A percentile compares a stretch with the other conserved stretches of the same genome.
Conservation (phyloP, 179 eudicot species). For the Beta corolliflora region DNA sequence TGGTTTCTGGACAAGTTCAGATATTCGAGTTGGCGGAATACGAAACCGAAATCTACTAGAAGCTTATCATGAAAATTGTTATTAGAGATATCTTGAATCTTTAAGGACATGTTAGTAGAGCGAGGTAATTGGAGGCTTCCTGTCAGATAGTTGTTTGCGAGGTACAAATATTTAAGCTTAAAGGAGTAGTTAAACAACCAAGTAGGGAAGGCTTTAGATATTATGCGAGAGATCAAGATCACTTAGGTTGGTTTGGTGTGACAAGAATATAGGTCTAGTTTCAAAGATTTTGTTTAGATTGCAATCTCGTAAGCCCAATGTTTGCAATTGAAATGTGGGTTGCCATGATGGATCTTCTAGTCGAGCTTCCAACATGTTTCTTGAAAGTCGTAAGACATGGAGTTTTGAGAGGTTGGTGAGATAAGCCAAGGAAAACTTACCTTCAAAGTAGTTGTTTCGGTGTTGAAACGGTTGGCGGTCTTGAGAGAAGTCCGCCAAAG, state of each 20-base stretch:
- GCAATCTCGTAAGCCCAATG: neutral
- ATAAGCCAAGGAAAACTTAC: slow-evolving; percentile 11
- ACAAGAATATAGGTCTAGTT: neutral
- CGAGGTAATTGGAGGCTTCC: slow-evolving; percentile 7
- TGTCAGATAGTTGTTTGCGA: slow-evolving; percentile 13
- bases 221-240: slow-evolving; percentile 1
- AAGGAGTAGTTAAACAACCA: neutral
- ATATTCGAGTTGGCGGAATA: neutral
- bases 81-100: neutral
- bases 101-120: neutral
- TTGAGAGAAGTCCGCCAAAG: too few species aligned
- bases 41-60: neutral
- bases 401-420: slow-evolving; percentile 17
- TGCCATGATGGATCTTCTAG: slow-evolving; percentile 4
- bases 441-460: slow-evolving; percentile 16
- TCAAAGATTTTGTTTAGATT: neutral
- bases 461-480: too few species aligned
- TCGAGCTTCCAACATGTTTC: neutral
- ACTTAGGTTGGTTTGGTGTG: slow-evolving; percentile 7
- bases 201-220: neutral
- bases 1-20: slow-evolving; percentile 8
- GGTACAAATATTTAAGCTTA: neutral
- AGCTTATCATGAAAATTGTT: slow-evolving; percentile 1
- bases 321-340: slow-evolving; percentile 17
- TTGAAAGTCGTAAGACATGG: slow-evolving; percentile 9